A percentile compares a stretch with the other conserved stretches of the same genome.
phyloP scores from a whole-genome alignment of 2,329 filamentous ascomycete genomes.

The Apiospora saccharicola region DNA sequence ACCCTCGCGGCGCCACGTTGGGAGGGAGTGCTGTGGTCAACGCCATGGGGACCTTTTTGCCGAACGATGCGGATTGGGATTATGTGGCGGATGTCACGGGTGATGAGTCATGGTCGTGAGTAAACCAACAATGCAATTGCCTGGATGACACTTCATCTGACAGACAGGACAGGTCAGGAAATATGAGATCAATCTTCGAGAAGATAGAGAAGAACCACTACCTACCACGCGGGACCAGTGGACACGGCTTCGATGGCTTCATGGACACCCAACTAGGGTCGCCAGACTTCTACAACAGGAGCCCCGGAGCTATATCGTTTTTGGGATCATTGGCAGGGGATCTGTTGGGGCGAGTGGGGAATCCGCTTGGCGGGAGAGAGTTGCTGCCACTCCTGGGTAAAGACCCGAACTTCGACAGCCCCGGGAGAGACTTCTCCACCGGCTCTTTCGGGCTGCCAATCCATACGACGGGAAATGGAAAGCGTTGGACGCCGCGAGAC shows the following conservation, averaged over 20 bases:
- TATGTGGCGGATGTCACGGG: constrained; percentile 34
- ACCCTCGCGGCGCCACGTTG: constrained; percentile 39
- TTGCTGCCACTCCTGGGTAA: constrained; percentile 28
- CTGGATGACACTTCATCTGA: background rate
- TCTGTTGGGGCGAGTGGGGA: background rate
- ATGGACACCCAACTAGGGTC: constrained; percentile 13
- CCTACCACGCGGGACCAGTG: constrained; percentile 30
- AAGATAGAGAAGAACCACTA: constrained; percentile 34
- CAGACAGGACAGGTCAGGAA: constrained; percentile 25
- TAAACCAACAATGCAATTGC: background rate
- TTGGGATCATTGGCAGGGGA: background rate
- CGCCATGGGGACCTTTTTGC: constrained; percentile 29
- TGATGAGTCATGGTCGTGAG: constrained; percentile 35
- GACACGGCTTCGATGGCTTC: constrained; percentile 33
- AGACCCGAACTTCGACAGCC: constrained; percentile 31
- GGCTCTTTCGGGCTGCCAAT: constrained; percentile 32
- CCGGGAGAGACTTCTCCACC: constrained; percentile 28
- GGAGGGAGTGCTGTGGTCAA: constrained; percentile 39
- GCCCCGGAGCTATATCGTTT: constrained; percentile 20
- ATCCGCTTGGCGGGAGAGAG: background rate
- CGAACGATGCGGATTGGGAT: constrained; percentile 36
- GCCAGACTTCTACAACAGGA: constrained; percentile 22
- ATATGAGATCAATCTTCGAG: constrained; percentile 31
- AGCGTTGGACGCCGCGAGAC: constrained; percentile 54
- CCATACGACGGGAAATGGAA: constrained; percentile 28